A percentile compares a stretch with the other conserved stretches of the same genome.
Conservation (phyloP, 495 filamentous ascomycete species). For the Podospora anserina region DNA sequence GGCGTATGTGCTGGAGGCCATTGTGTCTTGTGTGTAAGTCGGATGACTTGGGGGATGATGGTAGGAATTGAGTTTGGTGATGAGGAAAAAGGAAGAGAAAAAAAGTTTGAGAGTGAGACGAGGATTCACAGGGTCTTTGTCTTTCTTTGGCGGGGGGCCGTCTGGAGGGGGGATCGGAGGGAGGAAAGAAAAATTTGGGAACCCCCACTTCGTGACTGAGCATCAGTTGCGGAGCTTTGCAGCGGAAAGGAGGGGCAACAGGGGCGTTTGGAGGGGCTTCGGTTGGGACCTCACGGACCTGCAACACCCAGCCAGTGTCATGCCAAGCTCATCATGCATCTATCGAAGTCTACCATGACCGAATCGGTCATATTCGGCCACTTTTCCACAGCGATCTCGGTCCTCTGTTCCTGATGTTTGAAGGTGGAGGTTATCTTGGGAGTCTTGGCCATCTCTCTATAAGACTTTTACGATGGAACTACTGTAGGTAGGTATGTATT, state of each 20-base stretch:
- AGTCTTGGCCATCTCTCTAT: background rate
- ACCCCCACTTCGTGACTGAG: slow-evolving; percentile 21
- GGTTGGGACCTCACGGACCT: background rate
- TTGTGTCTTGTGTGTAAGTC: slow-evolving; percentile 28
- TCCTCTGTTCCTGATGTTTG: background rate
- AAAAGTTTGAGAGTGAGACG: slow-evolving; percentile 13
- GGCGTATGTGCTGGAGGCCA: slow-evolving; percentile 62
- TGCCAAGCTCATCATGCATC: slow-evolving; percentile 18
- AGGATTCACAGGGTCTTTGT: slow-evolving; percentile 9
- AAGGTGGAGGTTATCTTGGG: background rate
- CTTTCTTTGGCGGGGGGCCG: background rate
- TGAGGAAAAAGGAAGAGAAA: slow-evolving; percentile 13
- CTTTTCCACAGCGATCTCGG: slow-evolving; percentile 15
- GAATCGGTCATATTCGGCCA: background rate
- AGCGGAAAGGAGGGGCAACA: slow-evolving; percentile 8
- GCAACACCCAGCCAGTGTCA: background rate
- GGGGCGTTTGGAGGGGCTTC: background rate
- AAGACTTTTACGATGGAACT: background rate
- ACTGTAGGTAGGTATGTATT: background rate
- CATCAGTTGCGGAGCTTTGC: slow-evolving; percentile 16
- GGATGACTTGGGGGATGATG: slow-evolving; percentile 14
- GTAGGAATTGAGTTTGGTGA: slow-evolving; percentile 2
- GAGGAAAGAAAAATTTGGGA: slow-evolving; percentile 20
- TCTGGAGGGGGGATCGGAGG: slow-evolving; percentile 17
- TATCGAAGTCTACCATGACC: slow-evolving; percentile 9